Conservation (phyloP, 176 grass and related monocot genomes). For the Raddia distichophylla region DNA sequence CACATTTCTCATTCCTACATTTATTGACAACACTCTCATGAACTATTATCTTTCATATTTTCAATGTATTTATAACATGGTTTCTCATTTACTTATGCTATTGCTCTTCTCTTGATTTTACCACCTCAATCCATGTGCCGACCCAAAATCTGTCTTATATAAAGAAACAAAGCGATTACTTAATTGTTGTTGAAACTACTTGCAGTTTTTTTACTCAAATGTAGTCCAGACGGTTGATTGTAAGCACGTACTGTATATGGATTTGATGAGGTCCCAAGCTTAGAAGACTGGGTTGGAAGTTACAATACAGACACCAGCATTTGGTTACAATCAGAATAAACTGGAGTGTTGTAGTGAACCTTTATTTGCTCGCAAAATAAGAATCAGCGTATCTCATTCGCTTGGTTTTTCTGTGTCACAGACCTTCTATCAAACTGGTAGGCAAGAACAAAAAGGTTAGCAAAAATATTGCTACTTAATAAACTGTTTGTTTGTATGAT, state of each 20-base stretch:
- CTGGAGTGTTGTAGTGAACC: slow-evolving; percentile 16
- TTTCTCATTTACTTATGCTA: no score
- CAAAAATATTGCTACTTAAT: slow-evolving; percentile 32
- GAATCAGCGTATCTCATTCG: slow-evolving; percentile 27
- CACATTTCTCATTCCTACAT: no score
- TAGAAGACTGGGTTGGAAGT: slow-evolving; percentile 25
- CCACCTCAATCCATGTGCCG: no score
- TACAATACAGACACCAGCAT: slow-evolving; percentile 15
- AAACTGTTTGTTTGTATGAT: background rate
- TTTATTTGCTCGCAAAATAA: background rate
- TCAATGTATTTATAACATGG: no score
- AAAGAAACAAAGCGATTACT: no score
- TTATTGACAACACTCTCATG: no score
- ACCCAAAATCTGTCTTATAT: no score
- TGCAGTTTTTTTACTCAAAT: slow-evolving; percentile 12
- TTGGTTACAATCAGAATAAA: slow-evolving; percentile 13
- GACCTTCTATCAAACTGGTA: slow-evolving; percentile 25
- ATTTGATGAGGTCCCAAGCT: slow-evolving; percentile 38
- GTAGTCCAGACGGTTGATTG: background rate
- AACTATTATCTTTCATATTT: no score
- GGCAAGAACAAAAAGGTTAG: slow-evolving; percentile 24
- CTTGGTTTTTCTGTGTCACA: slow-evolving; percentile 31
- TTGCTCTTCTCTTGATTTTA: no score
- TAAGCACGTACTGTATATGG: slow-evolving; percentile 20
- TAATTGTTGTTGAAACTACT: slow-evolving; percentile 9